Conservation (phyloP, 352 stramenopile genomes). For the Phytophthora fragariaefolia region DNA sequence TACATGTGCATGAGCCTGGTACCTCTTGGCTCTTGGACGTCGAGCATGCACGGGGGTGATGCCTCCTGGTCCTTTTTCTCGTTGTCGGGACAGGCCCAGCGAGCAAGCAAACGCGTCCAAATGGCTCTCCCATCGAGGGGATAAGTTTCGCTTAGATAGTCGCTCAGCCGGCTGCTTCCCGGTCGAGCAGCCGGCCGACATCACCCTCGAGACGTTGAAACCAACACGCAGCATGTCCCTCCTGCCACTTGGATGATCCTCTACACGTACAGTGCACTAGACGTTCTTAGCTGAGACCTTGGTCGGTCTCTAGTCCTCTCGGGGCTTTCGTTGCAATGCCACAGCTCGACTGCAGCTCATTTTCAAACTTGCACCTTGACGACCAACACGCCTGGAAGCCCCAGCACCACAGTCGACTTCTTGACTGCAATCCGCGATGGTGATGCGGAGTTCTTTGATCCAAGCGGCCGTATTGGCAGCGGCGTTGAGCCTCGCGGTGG, state of each 20-base stretch:
- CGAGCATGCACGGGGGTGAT: too few relatives aligned
- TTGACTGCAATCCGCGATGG: slow-evolving; percentile 12
- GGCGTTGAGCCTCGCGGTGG: not conserved
- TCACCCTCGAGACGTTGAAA: slow-evolving; percentile 5
- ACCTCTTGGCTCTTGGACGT: too few relatives aligned
- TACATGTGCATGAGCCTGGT: not conserved
- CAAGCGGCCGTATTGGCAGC: slow-evolving; percentile 1
- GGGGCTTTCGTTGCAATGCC: not conserved
- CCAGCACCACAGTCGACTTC: not conserved
- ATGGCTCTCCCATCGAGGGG: slow-evolving; percentile 14
- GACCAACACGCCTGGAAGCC: not conserved
- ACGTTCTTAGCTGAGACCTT: too few relatives aligned
- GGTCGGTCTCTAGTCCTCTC: not conserved
- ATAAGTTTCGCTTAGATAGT: slow-evolving; percentile 17
- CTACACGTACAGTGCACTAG: too few relatives aligned
- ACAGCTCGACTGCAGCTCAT: not conserved
- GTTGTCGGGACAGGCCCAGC: slow-evolving; percentile 3
- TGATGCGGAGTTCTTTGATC: slow-evolving; percentile 7
- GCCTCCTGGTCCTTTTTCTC: not conserved
- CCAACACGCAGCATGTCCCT: not conserved
- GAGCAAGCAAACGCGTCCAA: not conserved
- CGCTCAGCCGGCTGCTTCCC: slow-evolving; percentile 1
- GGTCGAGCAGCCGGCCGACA: slow-evolving; percentile 7
- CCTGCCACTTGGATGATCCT: not conserved
- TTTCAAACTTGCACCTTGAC: slow-evolving; percentile 19